These are phyloP conservation scores for Tylopilus vinaceipallidus DNA, from an alignment of 768 basidiomycete species.

Conservation along the genomic window DNA sequence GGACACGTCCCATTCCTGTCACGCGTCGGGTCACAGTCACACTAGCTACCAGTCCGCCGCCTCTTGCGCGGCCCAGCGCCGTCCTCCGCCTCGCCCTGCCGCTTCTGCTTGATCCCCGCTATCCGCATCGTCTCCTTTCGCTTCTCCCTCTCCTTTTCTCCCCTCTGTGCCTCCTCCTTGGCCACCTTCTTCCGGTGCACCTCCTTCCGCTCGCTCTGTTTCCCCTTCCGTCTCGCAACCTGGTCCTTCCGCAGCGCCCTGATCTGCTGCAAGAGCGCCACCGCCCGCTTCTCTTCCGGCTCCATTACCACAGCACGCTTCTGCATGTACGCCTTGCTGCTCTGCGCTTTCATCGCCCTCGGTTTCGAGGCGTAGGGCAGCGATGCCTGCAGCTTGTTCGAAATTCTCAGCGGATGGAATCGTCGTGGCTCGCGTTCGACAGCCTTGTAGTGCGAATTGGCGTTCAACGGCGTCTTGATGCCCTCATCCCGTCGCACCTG, in stretches of 20 bases:
- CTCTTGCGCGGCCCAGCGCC: conserved; percentile 52
- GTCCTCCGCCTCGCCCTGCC: conserved; percentile 59
- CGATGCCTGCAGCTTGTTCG: conserved; percentile 85
- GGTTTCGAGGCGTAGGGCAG: conserved; percentile 94
- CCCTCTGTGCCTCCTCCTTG: conserved; percentile 60
- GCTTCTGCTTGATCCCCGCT: conserved; percentile 69
- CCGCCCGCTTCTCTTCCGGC: conserved; percentile 90
- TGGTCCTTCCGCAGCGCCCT: conserved; percentile 90
- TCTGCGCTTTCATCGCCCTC: conserved; percentile 74
- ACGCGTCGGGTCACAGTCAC: conserved; percentile 23
- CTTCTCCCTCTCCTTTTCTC: conserved; percentile 73
- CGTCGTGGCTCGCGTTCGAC: conserved; percentile 77
- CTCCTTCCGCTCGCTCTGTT: conserved; percentile 77
- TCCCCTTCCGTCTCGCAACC: conserved; percentile 71
- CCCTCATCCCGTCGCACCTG: conserved; percentile 86
- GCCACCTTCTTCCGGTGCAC: conserved; percentile 69
- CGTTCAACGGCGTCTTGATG: conserved; percentile 72
- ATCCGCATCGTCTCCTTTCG: conserved; percentile 73
- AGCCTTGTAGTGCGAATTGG: conserved; percentile 86
- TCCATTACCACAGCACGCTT: conserved; percentile 95
- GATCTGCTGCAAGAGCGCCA: conserved; percentile 91
- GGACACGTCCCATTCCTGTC: not conserved
- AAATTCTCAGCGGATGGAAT: conserved; percentile 88
- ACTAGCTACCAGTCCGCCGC: conserved; percentile 37
- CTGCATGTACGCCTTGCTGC: conserved; percentile 81